phyloP scores from a whole-genome alignment of 2,329 filamentous ascomycete species.

The Ophiostoma tasmaniense region DNA sequence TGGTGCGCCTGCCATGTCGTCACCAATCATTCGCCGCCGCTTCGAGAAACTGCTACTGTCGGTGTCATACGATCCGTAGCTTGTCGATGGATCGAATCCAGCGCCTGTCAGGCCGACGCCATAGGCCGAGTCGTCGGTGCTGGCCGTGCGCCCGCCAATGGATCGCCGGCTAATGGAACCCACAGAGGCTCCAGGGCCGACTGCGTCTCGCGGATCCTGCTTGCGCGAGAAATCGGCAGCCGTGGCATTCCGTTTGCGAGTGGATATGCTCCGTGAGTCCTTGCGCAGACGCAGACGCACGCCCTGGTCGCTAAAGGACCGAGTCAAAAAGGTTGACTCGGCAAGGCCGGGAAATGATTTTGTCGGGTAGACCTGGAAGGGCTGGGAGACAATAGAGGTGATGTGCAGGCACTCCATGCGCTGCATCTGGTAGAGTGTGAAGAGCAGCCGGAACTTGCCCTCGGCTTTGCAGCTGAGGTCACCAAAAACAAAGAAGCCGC shows the following conservation, averaged over 20 bases:
- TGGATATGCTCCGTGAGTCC: slow-evolving; percentile 57
- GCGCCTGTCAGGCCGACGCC: background rate
- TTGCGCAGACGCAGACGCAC: slow-evolving; percentile 76
- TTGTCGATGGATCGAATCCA: slow-evolving; percentile 8
- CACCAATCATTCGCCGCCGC: slow-evolving; percentile 15
- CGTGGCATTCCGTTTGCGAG: slow-evolving; percentile 36
- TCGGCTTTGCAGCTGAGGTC: slow-evolving; percentile 72
- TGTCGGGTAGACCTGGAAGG: slow-evolving; percentile 56
- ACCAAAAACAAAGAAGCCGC: slow-evolving; percentile 84
- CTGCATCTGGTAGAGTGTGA: slow-evolving; percentile 67
- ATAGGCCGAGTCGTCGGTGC: slow-evolving; percentile 9
- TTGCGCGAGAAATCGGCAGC: slow-evolving; percentile 24
- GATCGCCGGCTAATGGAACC: background rate
- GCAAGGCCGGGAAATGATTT: slow-evolving; percentile 57
- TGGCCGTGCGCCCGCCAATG: background rate
- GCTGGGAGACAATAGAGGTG: slow-evolving; percentile 46
- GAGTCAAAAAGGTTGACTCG: slow-evolving; percentile 65
- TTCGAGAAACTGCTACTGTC: slow-evolving; percentile 11
- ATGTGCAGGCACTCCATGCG: slow-evolving; percentile 30
- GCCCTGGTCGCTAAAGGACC: slow-evolving; percentile 79
- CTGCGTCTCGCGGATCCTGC: slow-evolving; percentile 13
- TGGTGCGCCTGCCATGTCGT: background rate
- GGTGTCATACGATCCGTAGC: slow-evolving; percentile 15
- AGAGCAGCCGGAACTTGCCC: slow-evolving; percentile 64
- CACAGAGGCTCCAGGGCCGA: background rate